Evolutionary conservation across 2,329 filamentous ascomycete species (phyloP).

Genomic region (Daldinia sp.): DNA sequence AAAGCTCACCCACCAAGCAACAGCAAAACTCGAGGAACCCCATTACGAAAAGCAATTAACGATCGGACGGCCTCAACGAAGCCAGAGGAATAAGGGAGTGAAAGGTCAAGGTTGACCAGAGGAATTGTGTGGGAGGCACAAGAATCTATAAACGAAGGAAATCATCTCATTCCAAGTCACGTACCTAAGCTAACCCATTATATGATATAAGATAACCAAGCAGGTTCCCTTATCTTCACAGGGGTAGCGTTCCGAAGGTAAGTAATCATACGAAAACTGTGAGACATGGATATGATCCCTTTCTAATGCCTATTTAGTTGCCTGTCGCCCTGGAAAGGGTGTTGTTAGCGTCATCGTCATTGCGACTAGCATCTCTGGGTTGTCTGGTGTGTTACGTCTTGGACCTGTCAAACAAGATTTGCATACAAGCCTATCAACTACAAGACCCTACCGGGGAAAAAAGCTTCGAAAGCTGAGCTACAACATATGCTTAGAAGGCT

Average conservation of each 20-base stretch:
- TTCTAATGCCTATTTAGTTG: slow-evolving; percentile 13
- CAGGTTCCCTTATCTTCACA: slow-evolving; percentile 17
- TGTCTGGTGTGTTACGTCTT: slow-evolving; percentile 2
- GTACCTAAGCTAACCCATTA: slow-evolving; percentile 24
- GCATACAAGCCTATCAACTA: slow-evolving; percentile 5
- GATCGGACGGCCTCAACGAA: slow-evolving; percentile 46
- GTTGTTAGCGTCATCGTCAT: slow-evolving; percentile 21
- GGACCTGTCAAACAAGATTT: slow-evolving; percentile 7
- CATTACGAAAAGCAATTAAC: slow-evolving; percentile 44
- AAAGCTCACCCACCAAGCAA: slow-evolving; percentile 43
- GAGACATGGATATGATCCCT: slow-evolving; percentile 36
- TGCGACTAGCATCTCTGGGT: neutral
- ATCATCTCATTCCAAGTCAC: neutral
- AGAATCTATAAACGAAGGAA: slow-evolving; percentile 23
- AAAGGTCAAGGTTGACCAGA: slow-evolving; percentile 26
- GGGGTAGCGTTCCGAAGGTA: slow-evolving; percentile 27
- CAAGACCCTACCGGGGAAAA: neutral
- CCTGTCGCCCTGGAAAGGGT: neutral
- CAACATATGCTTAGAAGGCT: slow-evolving; percentile 1
- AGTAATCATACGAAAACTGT: slow-evolving; percentile 13
- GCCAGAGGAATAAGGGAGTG: slow-evolving; percentile 33
- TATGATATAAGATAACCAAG: slow-evolving; percentile 19
- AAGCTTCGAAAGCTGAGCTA: slow-evolving; percentile 9
- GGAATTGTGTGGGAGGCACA: slow-evolving; percentile 18
- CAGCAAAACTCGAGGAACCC: slow-evolving; percentile 41